Conservation (phyloP, 768 basidiomycete species). For the Termitomyces sp. region DNA sequence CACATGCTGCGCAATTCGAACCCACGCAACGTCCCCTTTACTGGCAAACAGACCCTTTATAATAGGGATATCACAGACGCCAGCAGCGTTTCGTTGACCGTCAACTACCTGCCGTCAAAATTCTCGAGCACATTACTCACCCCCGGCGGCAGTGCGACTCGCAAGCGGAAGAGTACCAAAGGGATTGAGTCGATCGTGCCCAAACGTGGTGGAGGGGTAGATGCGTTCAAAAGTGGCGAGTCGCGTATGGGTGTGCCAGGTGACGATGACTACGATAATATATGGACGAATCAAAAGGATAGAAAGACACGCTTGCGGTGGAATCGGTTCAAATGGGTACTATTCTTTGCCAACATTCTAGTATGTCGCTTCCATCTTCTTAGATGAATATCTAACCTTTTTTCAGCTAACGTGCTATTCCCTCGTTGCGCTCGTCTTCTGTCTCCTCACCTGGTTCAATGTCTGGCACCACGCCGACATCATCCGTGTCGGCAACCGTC, state of each 20-base stretch:
- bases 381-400: not conserved
- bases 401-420: slow-evolving; percentile 52
- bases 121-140: slow-evolving; percentile 44
- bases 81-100: slow-evolving; percentile 25
- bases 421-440: slow-evolving; percentile 55
- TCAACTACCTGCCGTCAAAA: slow-evolving; percentile 67
- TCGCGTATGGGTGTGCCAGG: slow-evolving; percentile 37
- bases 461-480: slow-evolving; percentile 66
- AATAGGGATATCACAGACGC: slow-evolving; percentile 10
- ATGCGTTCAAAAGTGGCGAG: slow-evolving; percentile 46
- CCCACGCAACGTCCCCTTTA: slow-evolving; percentile 38
- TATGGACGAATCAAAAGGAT: slow-evolving; percentile 29
- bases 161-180: slow-evolving; percentile 21
- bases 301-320: slow-evolving; percentile 52
- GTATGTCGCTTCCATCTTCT: slow-evolving; percentile 21
- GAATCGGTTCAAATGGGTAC: slow-evolving; percentile 83
- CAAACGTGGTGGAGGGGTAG: slow-evolving; percentile 61
- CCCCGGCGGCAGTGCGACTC: slow-evolving; percentile 28
- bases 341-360: slow-evolving; percentile 63
- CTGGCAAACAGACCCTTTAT: slow-evolving; percentile 13
- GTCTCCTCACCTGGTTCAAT: slow-evolving; percentile 77
- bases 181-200: slow-evolving; percentile 35
- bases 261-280: slow-evolving; percentile 45
- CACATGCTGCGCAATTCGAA: slow-evolving; percentile 39
- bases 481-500: slow-evolving; percentile 62